phyloP scores from a whole-genome alignment of 2,329 filamentous ascomycete genomes.

The Trichoderma brevicompactum region DNA sequence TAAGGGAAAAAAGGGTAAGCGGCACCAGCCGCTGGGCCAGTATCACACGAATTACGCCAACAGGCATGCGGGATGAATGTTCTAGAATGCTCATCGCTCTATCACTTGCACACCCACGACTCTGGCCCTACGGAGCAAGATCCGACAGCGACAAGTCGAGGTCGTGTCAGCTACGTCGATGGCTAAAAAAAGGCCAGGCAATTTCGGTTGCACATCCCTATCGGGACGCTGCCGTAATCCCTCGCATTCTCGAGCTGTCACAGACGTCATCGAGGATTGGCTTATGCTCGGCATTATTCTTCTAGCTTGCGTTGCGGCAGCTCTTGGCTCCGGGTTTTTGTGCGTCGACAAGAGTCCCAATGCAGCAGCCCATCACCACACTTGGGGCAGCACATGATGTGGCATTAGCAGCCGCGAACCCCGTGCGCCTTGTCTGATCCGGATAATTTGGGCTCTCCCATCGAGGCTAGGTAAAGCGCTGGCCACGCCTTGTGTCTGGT shows the following conservation, averaged over 20 bases:
- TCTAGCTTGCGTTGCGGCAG: not conserved
- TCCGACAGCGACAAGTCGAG: too few species aligned
- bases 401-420: not conserved
- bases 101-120: not conserved
- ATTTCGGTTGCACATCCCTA: conserved; percentile 17
- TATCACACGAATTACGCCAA: not conserved
- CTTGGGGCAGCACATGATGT: conserved; percentile 9
- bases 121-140: not conserved
- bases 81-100: conserved; percentile 2
- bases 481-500: not conserved
- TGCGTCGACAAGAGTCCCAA: not conserved
- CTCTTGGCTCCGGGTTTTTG: conserved; percentile 6
- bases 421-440: conserved; percentile 1
- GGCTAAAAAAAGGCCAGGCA: conserved; percentile 20
- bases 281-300: conserved; percentile 2
- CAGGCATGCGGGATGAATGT: not conserved
- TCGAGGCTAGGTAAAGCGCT: too few species aligned
- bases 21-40: not conserved
- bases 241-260: conserved; percentile 9
- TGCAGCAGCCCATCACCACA: not conserved
- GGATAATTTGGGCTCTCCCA: not conserved
- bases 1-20: not conserved
- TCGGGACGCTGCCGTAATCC: not conserved
- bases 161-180: not conserved
- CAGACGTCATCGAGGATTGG: conserved; percentile 14